Conservation (phyloP, 257 asterid genomes). For the Coffea eugenioides region DNA sequence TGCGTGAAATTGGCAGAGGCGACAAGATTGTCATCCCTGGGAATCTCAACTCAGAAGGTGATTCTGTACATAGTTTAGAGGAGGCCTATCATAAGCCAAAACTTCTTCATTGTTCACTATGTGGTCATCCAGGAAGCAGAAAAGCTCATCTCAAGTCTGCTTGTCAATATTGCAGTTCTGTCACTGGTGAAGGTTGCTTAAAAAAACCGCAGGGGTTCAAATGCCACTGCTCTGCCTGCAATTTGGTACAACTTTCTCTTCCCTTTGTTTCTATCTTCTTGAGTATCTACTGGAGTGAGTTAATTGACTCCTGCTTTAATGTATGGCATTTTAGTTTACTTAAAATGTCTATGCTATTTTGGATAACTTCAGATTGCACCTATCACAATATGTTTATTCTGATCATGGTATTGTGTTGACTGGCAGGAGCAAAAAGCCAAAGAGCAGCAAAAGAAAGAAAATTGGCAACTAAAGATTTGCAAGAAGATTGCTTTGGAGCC, state of each 20-base stretch:
- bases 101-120: constrained; percentile 74
- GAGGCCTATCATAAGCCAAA: constrained; percentile 48
- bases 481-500: constrained; percentile 62
- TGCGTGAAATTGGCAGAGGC: constrained; percentile 59
- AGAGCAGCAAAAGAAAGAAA: constrained; percentile 51
- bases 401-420: constrained; percentile 13
- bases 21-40: constrained; percentile 29
- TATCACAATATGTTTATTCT: background rate
- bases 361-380: background rate
- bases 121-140: constrained; percentile 97
- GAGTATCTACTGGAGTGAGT: constrained; percentile 5
- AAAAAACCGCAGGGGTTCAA: constrained; percentile 65
- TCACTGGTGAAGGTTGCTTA: constrained; percentile 52
- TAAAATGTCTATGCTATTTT: background rate
- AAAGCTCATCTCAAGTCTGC: constrained; percentile 65
- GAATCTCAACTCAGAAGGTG: constrained; percentile 26
- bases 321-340: constrained; percentile 15
- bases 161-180: constrained; percentile 63
- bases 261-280: background rate
- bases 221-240: constrained; percentile 72
- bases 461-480: constrained; percentile 70
- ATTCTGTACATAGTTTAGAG: constrained; percentile 27
- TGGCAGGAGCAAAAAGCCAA: constrained; percentile 69
- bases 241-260: constrained; percentile 40
- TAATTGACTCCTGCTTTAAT: background rate